Conservation (phyloP, 2,329 filamentous ascomycete species). For the Cyphellophora europaea region DNA sequence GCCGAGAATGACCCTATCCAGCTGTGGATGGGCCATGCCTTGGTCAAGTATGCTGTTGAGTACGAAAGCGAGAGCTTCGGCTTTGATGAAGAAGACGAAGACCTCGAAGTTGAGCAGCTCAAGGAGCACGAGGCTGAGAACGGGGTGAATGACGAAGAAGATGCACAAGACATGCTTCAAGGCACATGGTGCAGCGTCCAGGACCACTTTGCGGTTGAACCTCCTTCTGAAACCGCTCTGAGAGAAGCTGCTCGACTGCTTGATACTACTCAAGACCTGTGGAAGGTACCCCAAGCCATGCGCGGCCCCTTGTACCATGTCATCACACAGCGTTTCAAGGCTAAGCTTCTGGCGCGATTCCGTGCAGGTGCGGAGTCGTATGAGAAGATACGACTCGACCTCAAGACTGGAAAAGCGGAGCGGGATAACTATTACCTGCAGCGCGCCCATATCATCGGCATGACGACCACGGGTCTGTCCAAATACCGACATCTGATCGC, state of each 20-base stretch:
- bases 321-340: constrained; percentile 49
- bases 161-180: constrained; percentile 39
- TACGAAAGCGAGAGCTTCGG: constrained; percentile 40
- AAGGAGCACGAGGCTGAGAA: constrained; percentile 52
- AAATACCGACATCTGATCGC: constrained; percentile 68
- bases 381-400: constrained; percentile 37
- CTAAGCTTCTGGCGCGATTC: constrained; percentile 37
- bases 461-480: constrained; percentile 71
- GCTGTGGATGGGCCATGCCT: constrained; percentile 48
- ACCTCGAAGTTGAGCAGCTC: constrained; percentile 49
- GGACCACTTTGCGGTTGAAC: constrained; percentile 28
- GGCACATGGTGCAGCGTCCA: constrained; percentile 35
- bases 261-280: constrained; percentile 45
- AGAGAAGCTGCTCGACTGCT: constrained; percentile 25
- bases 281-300: constrained; percentile 43
- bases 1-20: constrained; percentile 33
- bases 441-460: constrained; percentile 50
- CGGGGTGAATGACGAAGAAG: constrained; percentile 41
- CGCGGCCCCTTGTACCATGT: constrained; percentile 60
- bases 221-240: constrained; percentile 20
- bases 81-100: constrained; percentile 48
- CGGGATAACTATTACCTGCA: constrained; percentile 52
- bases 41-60: constrained; percentile 35
- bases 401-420: constrained; percentile 51
- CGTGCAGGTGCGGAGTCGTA: constrained; percentile 43